Evolutionary conservation across 768 basidiomycete genomes (phyloP).

Genomic region (Leccinum uliginosum): DNA sequence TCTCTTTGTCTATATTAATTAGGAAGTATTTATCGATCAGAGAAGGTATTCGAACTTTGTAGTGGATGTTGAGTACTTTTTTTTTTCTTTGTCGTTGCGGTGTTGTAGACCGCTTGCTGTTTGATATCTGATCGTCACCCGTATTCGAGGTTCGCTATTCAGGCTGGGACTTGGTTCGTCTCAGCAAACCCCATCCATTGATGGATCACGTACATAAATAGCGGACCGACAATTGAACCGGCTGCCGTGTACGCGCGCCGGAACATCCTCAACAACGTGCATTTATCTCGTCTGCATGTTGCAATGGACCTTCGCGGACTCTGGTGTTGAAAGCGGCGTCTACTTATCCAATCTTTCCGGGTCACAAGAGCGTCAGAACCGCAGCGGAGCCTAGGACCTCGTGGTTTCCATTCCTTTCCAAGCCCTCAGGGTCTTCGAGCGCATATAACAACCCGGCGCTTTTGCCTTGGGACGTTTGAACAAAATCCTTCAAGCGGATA

Average conservation of each 20-base stretch:
- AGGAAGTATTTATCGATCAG: neutral
- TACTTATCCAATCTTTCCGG: neutral
- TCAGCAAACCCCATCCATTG: no score
- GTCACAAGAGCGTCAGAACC: neutral
- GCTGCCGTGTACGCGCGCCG: no score
- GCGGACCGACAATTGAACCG: no score
- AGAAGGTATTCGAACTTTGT: neutral
- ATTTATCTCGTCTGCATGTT: no score
- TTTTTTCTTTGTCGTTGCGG: neutral
- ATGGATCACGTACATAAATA: no score
- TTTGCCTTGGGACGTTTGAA: neutral
- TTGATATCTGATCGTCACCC: neutral
- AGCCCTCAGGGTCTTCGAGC: neutral
- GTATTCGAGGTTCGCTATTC: neutral
- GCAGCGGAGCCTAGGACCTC: conserved; percentile 8
- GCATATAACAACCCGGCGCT: conserved; percentile 1
- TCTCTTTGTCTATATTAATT: neutral
- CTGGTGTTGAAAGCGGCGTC: neutral
- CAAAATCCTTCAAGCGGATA: neutral
- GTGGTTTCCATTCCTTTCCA: neutral
- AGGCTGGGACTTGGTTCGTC: no score
- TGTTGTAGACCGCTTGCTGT: neutral
- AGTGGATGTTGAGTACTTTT: neutral
- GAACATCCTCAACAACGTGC: no score
- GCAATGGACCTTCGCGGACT: neutral